phyloP scores from a whole-genome alignment of 148 eudicot genomes.

The Vaccinium macrocarpon region DNA sequence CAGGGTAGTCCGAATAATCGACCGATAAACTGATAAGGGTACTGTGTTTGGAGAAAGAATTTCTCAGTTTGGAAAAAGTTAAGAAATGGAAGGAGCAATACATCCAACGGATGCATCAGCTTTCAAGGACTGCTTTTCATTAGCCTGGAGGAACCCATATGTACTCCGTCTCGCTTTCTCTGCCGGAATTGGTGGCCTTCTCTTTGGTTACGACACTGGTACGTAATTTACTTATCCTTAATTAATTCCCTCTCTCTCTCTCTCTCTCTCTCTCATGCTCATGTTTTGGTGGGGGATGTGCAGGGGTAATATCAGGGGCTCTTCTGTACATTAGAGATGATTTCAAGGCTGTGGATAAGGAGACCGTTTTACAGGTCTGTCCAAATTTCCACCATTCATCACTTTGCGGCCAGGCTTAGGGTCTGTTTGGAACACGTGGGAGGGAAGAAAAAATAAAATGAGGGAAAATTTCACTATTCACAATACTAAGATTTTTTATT shows the following conservation, averaged over 20 bases:
- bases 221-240: background rate
- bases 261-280: background rate
- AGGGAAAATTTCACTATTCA: too few species aligned
- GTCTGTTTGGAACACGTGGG: too few species aligned
- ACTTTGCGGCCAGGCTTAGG: too few species aligned
- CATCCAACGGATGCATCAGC: constrained; percentile 47
- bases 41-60: too few species aligned
- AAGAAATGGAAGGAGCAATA: constrained; percentile 51
- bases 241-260: background rate
- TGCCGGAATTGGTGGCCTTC: constrained; percentile 78
- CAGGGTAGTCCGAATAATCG: too few species aligned
- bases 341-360: constrained; percentile 53
- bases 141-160: constrained; percentile 57
- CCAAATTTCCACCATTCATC: background rate
- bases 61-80: too few species aligned
- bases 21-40: too few species aligned
- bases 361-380: constrained; percentile 58
- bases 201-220: constrained; percentile 79
- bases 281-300: background rate
- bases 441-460: too few species aligned
- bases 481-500: too few species aligned
- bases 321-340: constrained; percentile 62
- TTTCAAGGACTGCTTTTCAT: constrained; percentile 55
- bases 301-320: constrained; percentile 73
- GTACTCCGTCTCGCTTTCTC: constrained; percentile 77